These are phyloP conservation scores for Fusarium domesticum DNA, from an alignment of 2,329 filamentous ascomycete genomes.

Conservation along the genomic window DNA sequence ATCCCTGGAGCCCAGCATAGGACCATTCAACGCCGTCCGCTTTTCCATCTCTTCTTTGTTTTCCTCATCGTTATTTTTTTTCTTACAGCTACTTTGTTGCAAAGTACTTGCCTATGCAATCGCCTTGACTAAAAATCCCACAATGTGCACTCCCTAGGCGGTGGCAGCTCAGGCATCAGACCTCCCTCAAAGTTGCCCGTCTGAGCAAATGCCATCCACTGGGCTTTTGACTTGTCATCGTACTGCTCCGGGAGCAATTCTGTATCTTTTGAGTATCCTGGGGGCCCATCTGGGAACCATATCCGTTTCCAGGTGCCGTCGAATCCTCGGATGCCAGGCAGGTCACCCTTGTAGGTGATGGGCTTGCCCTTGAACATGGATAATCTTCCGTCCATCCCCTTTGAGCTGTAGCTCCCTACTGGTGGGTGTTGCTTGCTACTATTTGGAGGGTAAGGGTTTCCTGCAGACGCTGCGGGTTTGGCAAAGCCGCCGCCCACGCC, in stretches of 20 bases:
- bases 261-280: conserved; percentile 60
- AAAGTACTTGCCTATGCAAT: not conserved
- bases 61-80: conserved; percentile 1
- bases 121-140: conserved; percentile 69
- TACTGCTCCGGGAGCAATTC: conserved; percentile 57
- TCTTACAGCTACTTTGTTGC: conserved; percentile 61
- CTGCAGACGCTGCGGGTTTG: conserved; percentile 10
- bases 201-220: conserved; percentile 63
- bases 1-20: conserved; percentile 7
- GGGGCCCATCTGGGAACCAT: conserved; percentile 71
- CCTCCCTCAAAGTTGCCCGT: conserved; percentile 68
- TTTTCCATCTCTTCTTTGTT: conserved; percentile 7
- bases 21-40: conserved; percentile 18
- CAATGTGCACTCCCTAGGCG: conserved; percentile 69
- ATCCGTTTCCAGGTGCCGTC: conserved; percentile 62
- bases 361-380: conserved; percentile 61
- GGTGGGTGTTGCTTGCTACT: conserved; percentile 46
- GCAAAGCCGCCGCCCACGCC: conserved; percentile 15
- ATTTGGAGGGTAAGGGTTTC: conserved; percentile 43
- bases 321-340: conserved; percentile 48
- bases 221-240: conserved; percentile 55
- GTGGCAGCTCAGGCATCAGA: conserved; percentile 73
- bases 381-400: conserved; percentile 45
- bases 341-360: conserved; percentile 54
- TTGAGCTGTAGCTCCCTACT: conserved; percentile 43